A percentile compares a stretch with the other conserved stretches of the same genome.
Conservation (phyloP, 164 flowering plant species). For the Vitis amurensis region DNA sequence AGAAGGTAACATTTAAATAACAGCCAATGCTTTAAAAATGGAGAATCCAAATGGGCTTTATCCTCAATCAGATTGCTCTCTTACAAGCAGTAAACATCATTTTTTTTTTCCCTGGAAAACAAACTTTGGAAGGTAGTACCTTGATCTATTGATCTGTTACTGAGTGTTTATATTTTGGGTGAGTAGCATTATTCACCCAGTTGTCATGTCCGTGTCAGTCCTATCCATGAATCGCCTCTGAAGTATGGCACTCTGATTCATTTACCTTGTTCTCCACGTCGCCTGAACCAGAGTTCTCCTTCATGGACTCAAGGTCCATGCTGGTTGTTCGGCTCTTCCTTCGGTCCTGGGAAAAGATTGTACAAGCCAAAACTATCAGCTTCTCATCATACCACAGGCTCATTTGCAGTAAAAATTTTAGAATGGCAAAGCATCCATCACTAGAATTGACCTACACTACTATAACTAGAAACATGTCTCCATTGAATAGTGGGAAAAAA, state of each 20-base stretch:
- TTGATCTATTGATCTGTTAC: conserved; percentile 2
- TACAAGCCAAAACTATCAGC: background rate
- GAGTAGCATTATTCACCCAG: conserved; percentile 2
- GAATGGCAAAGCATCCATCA: too few relatives aligned
- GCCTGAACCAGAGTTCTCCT: conserved; percentile 31
- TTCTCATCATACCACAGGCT: too few relatives aligned
- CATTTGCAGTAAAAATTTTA: too few relatives aligned
- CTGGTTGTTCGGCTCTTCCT: conserved; percentile 67
- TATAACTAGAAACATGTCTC: too few relatives aligned
- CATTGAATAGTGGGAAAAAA: too few relatives aligned
- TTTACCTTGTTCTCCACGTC: conserved; percentile 38
- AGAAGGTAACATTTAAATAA: background rate
- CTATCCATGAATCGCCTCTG: conserved; percentile 25
- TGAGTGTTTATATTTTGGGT: background rate
- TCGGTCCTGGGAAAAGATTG: conserved; percentile 46
- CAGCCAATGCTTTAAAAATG: conserved; percentile 2
- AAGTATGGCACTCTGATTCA: conserved; percentile 27
- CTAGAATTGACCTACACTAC: too few relatives aligned
- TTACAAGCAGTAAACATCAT: background rate
- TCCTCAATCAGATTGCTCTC: conserved; percentile 3
- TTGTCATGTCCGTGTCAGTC: conserved; percentile 12
- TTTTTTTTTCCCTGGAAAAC: background rate
- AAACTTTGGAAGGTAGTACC: background rate
- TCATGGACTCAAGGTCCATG: conserved; percentile 59
- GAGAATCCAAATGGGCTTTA: background rate